Base-by-base conservation (phyloP, 192 early-diverging fungal species). In the Backusella macrospora region DNA sequence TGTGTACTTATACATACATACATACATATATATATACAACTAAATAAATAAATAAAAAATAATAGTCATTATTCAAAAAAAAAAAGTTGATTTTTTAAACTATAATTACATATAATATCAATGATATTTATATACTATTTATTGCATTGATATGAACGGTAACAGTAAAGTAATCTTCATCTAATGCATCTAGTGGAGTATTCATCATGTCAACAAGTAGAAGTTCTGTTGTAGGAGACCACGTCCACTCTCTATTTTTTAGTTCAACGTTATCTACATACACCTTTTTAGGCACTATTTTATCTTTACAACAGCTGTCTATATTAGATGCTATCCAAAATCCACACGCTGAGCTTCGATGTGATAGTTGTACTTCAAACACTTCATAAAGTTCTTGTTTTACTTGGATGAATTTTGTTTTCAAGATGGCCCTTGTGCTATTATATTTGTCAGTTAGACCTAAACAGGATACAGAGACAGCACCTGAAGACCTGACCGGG, bases 391-490 rank as follows among this genome's bases (percentile, higher is more conserved):
- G 10, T 3, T 26, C 52, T 59, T 26, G 52, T 6, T 59, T 59
- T 29, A 26, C 52, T 59, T 59, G 26, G 29, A 23, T 4, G 2
- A 68, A 23, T 2, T 2, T 47, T 5, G 67, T 68, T 47, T 68
- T 23, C 12, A 45, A 29, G 14, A 81, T 45, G 18, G 79, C 65
- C 26, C 29, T 37, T 5, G 52, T 70, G 14, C 79, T 62, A 39
- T 81, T 81, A 55, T 78, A 81, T 55, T 81, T 81, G 65, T 81
- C 68, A 42, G 74, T 70, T 12, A 81, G 52, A 10, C 79, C 79
- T 21, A 81, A 52, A 39, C 72, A 78, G 13, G 79, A 42, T 3
- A 74, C 46, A 16, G 65, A 68, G 5, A 46, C 6, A 13, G 16
- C 18, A 29, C 45, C 44, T 23, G 26, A n/a, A 64, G 13, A 23